phyloP scores from a whole-genome alignment of 2,329 filamentous ascomycete species.

The Aplosporella prunicola region DNA sequence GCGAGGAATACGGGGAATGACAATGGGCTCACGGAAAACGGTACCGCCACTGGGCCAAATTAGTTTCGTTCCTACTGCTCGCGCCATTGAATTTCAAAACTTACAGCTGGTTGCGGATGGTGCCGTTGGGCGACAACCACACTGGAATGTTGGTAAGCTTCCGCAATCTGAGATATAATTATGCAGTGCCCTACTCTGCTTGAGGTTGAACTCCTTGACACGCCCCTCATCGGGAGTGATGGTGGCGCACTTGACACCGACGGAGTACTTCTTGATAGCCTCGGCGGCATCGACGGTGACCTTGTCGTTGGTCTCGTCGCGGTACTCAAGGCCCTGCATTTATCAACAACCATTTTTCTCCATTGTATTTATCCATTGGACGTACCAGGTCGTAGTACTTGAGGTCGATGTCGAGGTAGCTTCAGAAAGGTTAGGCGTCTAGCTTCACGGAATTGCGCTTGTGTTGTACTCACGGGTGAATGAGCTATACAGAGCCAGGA shows the following conservation, averaged over 20 bases:
- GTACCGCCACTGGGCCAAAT: slow-evolving; percentile 59
- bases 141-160: slow-evolving; percentile 44
- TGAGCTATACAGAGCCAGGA: slow-evolving; percentile 49
- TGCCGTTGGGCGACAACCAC: slow-evolving; percentile 98
- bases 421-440: slow-evolving; percentile 17
- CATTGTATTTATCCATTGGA: background rate
- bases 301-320: slow-evolving; percentile 91
- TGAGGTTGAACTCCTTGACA: slow-evolving; percentile 96
- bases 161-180: slow-evolving; percentile 7
- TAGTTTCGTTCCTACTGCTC: background rate
- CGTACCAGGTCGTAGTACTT: slow-evolving; percentile 85
- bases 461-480: slow-evolving; percentile 52
- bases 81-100: slow-evolving; percentile 15
- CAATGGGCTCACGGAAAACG: slow-evolving; percentile 97
- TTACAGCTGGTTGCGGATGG: slow-evolving; percentile 55
- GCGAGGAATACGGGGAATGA: slow-evolving; percentile 85
- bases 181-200: slow-evolving; percentile 63
- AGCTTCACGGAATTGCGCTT: background rate
- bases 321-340: slow-evolving; percentile 69
- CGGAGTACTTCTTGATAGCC: slow-evolving; percentile 97
- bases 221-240: slow-evolving; percentile 96
- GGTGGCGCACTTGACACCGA: slow-evolving; percentile 98
- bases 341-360: slow-evolving; percentile 7
- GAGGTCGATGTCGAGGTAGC: slow-evolving; percentile 89
- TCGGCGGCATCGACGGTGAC: slow-evolving; percentile 92